Evolutionary conservation across 2,329 filamentous ascomycete genomes (phyloP).

Genomic region (Beauveria sp.): DNA sequence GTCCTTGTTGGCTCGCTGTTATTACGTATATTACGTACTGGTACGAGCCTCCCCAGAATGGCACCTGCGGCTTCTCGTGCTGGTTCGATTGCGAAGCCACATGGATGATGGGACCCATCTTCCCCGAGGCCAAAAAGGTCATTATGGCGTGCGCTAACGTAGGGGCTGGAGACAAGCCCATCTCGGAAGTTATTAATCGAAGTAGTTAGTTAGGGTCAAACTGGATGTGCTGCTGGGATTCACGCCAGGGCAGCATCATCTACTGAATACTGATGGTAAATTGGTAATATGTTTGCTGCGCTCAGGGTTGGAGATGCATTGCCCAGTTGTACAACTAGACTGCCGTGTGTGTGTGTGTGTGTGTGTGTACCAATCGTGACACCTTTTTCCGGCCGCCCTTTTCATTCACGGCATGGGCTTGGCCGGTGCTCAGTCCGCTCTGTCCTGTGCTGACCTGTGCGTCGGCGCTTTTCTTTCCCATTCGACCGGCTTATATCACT

Average conservation of each 20-base stretch:
- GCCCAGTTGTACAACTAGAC: too few species aligned
- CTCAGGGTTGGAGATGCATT: background rate
- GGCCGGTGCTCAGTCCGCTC: background rate
- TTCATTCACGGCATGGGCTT: background rate
- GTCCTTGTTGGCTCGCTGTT: background rate
- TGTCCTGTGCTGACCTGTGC: background rate
- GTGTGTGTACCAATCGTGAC: background rate
- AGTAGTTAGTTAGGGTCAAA: background rate
- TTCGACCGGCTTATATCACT: background rate
- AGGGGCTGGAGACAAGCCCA: conserved; percentile 6
- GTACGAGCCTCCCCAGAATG: background rate
- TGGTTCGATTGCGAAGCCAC: conserved; percentile 2
- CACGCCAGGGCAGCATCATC: background rate
- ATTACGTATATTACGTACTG: background rate
- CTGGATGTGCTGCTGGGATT: conserved; percentile 3
- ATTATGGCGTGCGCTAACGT: conserved; percentile 1
- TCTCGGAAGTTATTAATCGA: conserved; percentile 12
- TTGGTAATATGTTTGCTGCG: background rate
- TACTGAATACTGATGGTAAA: too few species aligned
- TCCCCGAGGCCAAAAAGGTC: background rate
- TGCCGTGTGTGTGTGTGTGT: background rate
- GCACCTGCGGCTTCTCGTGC: conserved; percentile 1
- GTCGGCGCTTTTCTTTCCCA: background rate
- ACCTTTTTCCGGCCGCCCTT: background rate
- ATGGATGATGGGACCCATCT: background rate